These are phyloP conservation scores for Neurospora cerealis DNA, from an alignment of 495 filamentous ascomycete genomes.

Conservation along the genomic window DNA sequence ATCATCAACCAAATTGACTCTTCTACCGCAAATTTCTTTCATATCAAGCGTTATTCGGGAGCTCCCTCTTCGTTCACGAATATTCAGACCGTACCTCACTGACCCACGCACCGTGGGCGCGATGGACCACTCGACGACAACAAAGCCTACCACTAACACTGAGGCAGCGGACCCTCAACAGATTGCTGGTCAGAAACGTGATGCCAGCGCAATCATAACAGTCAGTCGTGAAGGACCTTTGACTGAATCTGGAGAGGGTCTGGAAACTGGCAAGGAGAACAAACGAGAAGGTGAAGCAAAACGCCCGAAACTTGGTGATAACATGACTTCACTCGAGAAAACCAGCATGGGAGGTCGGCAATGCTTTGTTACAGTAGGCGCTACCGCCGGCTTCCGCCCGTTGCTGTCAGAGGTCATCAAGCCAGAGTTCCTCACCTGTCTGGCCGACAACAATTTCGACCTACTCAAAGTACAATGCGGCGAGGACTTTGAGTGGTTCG, in stretches of 20 bases:
- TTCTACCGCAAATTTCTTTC: neutral
- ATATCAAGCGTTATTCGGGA: neutral
- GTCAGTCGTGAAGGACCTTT: neutral
- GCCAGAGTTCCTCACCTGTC: conserved; percentile 46
- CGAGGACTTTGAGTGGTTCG: conserved; percentile 31
- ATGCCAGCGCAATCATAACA: neutral
- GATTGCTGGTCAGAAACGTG: neutral
- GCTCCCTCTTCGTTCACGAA: neutral
- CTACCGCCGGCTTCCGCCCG: conserved; percentile 70
- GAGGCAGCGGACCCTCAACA: neutral
- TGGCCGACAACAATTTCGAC: conserved; percentile 48
- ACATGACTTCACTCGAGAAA: neutral
- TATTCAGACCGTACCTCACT: neutral
- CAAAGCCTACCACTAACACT: neutral
- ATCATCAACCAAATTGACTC: neutral
- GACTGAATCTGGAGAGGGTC: neutral
- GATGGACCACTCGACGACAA: neutral
- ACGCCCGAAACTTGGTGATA: neutral
- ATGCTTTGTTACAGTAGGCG: conserved; percentile 78
- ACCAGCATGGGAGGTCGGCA: conserved; percentile 1
- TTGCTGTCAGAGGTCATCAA: conserved; percentile 59
- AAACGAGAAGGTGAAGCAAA: neutral
- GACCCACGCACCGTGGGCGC: neutral
- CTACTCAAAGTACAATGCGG: conserved; percentile 71
- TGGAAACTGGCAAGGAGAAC: neutral